Base-by-base conservation (phyloP, 345 rosid species). In the Citrus sp. region DNA sequence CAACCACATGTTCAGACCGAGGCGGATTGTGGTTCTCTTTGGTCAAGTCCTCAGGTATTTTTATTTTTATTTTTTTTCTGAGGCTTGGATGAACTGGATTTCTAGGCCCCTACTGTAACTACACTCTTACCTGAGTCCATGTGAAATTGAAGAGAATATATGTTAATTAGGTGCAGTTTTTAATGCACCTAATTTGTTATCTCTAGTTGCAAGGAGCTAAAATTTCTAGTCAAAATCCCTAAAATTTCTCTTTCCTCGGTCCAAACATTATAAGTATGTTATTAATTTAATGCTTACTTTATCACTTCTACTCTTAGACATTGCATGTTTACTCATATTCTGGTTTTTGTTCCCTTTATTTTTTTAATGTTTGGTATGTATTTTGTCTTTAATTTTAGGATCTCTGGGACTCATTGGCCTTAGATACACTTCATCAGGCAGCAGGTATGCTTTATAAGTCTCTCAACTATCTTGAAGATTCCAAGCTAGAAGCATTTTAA, bases 321-420 rank as follows among this genome's bases (percentile, higher is more conserved):
- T 40, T 74, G 56, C 19, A 37, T 56, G 3, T 54, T 28, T 70
- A 13, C 32, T 58, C 19, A 30, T 19, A 35, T 73, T 13, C 10
- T 32, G 46, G 37, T 13, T 27, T 14, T 51, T 27, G 37, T 54
- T 51, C 3, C 28, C 62, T 37, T 54, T 40, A 32, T 65, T 25
- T 42, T 40, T 9, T 63, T 61, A 63, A 54, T 54, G 64, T 79
- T 14, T 61, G 62, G 58, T 78, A 35, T 40, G 7, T 32, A 35
- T 59, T 30, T 38, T 68, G 27, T 54, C 66, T 70, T 75, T 42
- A 49, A 30, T 83, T 37, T n/a, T 80, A 95, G 99, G 90, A 79
- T 37, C 13, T 84, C 24, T 96, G 99, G 99, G 97, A 96, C 85
- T 92, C 97, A n/a, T 14, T 96, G 89, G 94, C 98, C 55, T 76